A percentile compares a stretch with the other conserved stretches of the same genome.
Conservation (phyloP, 768 basidiomycete genomes). For the Hebeloma cylindrosporum region DNA sequence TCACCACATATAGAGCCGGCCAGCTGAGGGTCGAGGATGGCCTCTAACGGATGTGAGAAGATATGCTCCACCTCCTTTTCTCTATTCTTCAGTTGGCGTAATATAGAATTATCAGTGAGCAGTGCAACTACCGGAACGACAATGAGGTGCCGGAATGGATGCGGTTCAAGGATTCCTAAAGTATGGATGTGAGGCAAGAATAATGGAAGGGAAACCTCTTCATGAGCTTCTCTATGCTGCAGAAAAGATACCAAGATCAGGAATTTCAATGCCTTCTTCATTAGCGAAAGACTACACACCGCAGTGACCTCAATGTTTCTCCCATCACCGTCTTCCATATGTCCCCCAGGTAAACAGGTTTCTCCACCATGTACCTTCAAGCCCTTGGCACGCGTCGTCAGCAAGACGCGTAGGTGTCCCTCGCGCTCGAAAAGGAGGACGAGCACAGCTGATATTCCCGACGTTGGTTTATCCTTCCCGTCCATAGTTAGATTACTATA, state of each 20-base stretch:
- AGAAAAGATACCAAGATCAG: constrained; percentile 1
- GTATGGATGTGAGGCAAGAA: constrained; percentile 53
- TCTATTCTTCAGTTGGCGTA: constrained; percentile 49
- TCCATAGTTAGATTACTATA: not conserved
- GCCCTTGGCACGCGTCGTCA: constrained; percentile 77
- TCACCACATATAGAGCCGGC: too few species aligned
- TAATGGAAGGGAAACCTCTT: constrained; percentile 73
- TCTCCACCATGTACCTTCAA: constrained; percentile 72
- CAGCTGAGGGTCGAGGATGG: constrained; percentile 58
- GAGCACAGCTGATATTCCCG: constrained; percentile 67
- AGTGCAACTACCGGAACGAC: constrained; percentile 78
- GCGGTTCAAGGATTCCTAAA: constrained; percentile 60
- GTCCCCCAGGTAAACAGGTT: constrained; percentile 83
- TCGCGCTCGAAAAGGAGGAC: constrained; percentile 68
- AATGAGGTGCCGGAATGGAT: constrained; percentile 59
- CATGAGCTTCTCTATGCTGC: constrained; percentile 62
- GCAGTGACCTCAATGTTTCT: constrained; percentile 64
- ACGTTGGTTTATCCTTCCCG: constrained; percentile 19
- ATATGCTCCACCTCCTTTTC: constrained; percentile 71
- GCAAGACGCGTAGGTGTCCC: constrained; percentile 65
- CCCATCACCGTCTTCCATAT: constrained; percentile 63
- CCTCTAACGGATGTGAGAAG: constrained; percentile 74
- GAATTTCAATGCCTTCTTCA: not conserved
- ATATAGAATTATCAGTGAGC: constrained; percentile 49
- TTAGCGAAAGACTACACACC: constrained; percentile 37